A percentile compares a stretch with the other conserved stretches of the same genome.
Evolutionary conservation across 2,329 filamentous ascomycete genomes (phyloP).

Genomic region (Ophiostoma himal-ulmi): DNA sequence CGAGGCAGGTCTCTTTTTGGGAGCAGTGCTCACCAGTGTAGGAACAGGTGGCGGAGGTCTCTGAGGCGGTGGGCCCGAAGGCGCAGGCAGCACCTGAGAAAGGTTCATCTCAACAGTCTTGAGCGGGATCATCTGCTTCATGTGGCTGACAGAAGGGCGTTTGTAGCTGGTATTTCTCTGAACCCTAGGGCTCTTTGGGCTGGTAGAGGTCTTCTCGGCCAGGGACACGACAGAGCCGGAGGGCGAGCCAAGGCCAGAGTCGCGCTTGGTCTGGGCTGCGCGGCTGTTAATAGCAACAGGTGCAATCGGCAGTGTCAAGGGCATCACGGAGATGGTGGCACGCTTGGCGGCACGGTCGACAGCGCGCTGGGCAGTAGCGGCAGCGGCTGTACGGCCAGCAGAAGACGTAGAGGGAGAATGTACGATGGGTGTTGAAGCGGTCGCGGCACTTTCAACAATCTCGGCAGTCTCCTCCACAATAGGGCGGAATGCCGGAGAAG

Average conservation of each 20-base stretch:
- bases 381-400: too few species aligned
- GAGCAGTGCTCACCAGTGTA: background rate
- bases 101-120: constrained; percentile 8
- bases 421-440: background rate
- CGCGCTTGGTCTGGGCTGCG: background rate
- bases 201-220: background rate
- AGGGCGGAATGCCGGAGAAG: constrained; percentile 32
- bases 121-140: constrained; percentile 15
- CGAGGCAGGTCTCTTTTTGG: background rate
- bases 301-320: background rate
- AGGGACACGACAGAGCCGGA: background rate
- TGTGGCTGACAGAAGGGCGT: constrained; percentile 11
- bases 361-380: background rate
- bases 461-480: constrained; percentile 33
- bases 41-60: constrained; percentile 1
- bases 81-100: background rate
- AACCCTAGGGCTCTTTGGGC: background rate
- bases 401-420: background rate
- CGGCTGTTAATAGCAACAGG: background rate
- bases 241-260: constrained; percentile 1
- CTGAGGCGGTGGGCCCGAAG: background rate
- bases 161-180: background rate
- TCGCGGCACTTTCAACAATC: constrained; percentile 26
- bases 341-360: background rate
- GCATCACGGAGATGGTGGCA: background rate